A percentile compares a stretch with the other conserved stretches of the same genome.
phyloP scores from a whole-genome alignment of 1,284 basidiomycete genomes.

The Apiotrichum porosum region DNA sequence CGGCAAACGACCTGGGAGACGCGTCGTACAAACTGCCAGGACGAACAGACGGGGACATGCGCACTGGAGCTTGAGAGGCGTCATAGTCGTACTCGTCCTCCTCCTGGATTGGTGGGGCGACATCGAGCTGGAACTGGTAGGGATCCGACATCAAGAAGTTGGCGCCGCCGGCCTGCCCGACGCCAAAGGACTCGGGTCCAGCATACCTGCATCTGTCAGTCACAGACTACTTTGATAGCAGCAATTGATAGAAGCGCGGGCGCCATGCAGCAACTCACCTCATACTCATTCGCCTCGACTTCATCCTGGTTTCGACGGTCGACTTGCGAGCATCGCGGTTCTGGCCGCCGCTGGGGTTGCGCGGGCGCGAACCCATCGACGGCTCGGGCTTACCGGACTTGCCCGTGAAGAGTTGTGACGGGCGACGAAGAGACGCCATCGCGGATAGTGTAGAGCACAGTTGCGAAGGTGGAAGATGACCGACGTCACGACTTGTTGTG shows the following conservation, averaged over 20 bases:
- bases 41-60: neutral
- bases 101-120: constrained; percentile 15
- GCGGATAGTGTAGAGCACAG: constrained; percentile 3
- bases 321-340: constrained; percentile 53
- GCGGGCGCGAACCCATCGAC: neutral
- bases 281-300: constrained; percentile 78
- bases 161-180: neutral
- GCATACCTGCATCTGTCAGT: constrained; percentile 27
- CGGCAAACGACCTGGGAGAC: constrained; percentile 6
- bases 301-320: constrained; percentile 84
- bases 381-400: neutral
- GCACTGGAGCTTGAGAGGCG: neutral
- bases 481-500: too few species aligned
- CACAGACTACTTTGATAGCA: too few species aligned
- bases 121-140: constrained; percentile 28
- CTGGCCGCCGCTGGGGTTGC: neutral
- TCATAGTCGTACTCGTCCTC: constrained; percentile 23
- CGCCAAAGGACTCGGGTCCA: constrained; percentile 37
- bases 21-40: neutral
- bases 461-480: too few species aligned
- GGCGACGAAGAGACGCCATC: constrained; percentile 35
- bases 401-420: constrained; percentile 15
- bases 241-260: too few species aligned
- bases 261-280: too few species aligned
- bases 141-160: constrained; percentile 31